A percentile compares a stretch with the other conserved stretches of the same genome.
These are phyloP conservation scores for Starmerella bombi DNA, from an alignment of 805 yeast species.

Conservation along the genomic window DNA sequence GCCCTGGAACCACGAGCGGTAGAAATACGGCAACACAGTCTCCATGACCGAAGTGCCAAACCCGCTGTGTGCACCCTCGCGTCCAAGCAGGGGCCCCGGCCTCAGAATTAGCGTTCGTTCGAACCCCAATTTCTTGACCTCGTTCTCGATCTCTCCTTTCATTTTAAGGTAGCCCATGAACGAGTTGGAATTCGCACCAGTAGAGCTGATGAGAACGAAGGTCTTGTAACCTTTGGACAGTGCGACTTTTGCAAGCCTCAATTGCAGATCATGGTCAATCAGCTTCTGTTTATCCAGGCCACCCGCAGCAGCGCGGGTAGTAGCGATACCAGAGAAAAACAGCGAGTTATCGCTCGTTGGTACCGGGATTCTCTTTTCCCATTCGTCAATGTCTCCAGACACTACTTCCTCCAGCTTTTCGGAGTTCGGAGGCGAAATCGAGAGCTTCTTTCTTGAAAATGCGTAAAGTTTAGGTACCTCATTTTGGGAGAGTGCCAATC, in stretches of 20 bases:
- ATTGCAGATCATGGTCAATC: constrained; percentile 64
- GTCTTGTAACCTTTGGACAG: constrained; percentile 54
- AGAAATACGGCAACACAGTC: constrained; percentile 27
- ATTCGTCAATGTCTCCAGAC: constrained; percentile 36
- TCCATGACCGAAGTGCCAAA: constrained; percentile 25
- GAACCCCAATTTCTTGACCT: constrained; percentile 47
- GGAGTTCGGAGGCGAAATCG: constrained; percentile 3
- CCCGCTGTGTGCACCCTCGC: constrained; percentile 28
- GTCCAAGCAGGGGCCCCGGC: constrained; percentile 66
- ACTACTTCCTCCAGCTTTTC: constrained; percentile 31
- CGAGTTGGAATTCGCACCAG: constrained; percentile 50
- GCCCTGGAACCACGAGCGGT: constrained; percentile 26
- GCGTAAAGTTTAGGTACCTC: constrained; percentile 34
- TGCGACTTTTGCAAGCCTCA: constrained; percentile 59
- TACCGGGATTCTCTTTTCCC: constrained; percentile 34
- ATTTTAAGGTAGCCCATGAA: constrained; percentile 47
- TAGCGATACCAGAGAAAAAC: constrained; percentile 58
- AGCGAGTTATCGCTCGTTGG: constrained; percentile 25
- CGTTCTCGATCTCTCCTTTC: constrained; percentile 69
- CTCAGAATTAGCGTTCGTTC: constrained; percentile 60
- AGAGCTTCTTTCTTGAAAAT: constrained; percentile 25
- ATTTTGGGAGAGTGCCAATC: constrained; percentile 31
- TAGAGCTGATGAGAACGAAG: constrained; percentile 51
- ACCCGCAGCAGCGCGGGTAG: constrained; percentile 64
- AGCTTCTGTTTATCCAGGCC: constrained; percentile 52